phyloP scores from a whole-genome alignment of 768 basidiomycete genomes.

The Thelephora ganbajun region DNA sequence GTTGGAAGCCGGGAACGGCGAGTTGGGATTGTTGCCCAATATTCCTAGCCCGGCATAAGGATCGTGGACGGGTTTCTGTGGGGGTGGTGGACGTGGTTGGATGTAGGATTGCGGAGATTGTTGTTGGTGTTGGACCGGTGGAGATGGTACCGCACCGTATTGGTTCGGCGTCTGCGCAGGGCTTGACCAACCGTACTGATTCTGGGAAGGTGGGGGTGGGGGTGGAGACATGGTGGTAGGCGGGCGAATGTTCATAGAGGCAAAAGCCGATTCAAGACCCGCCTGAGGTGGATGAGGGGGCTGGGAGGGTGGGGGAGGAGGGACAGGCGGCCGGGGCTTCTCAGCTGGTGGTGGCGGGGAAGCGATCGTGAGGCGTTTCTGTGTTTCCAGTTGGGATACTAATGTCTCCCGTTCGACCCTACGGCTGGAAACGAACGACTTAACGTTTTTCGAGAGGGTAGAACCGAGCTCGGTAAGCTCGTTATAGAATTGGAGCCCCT shows the following conservation, averaged over 20 bases:
- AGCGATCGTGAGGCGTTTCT: slow-evolving; percentile 41
- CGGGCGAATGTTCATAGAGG: slow-evolving; percentile 37
- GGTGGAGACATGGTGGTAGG: slow-evolving; percentile 3
- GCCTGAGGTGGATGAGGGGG: slow-evolving; percentile 10
- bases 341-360: slow-evolving; percentile 22
- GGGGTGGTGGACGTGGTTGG: slow-evolving; percentile 7
- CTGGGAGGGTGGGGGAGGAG: slow-evolving; percentile 25
- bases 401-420: slow-evolving; percentile 58
- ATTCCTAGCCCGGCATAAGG: neutral
- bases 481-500: slow-evolving; percentile 80
- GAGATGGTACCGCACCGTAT: slow-evolving; percentile 9
- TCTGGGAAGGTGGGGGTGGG: slow-evolving; percentile 12
- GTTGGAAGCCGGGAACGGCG: neutral
- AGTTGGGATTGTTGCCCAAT: neutral
- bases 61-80: neutral
- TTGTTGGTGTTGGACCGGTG: slow-evolving; percentile 5
- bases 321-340: slow-evolving; percentile 34
- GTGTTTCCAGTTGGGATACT: slow-evolving; percentile 54
- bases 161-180: slow-evolving; percentile 9
- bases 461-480: slow-evolving; percentile 56
- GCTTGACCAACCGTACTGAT: neutral
- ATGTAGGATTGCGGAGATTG: slow-evolving; percentile 2
- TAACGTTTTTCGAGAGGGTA: slow-evolving; percentile 43
- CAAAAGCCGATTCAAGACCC: slow-evolving; percentile 35
- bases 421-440: slow-evolving; percentile 48